These are phyloP conservation scores for Macroventuria anomochaeta DNA, from an alignment of 2,329 filamentous ascomycete species.

Conservation along the genomic window DNA sequence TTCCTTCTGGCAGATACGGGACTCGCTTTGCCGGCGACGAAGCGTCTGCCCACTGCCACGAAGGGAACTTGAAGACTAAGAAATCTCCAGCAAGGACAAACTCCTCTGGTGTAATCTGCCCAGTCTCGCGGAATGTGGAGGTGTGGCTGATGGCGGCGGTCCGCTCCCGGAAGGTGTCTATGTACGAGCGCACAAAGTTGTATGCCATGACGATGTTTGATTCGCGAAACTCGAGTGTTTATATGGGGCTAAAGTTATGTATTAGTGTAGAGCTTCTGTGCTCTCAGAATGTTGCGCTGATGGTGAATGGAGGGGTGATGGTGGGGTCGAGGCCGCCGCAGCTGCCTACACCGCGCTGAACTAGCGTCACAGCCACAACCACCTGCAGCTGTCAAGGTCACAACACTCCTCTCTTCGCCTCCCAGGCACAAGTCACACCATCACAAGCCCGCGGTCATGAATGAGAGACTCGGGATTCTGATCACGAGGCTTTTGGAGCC, in stretches of 20 bases:
- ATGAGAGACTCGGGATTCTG: too few relatives aligned
- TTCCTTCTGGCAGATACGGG: conserved; percentile 80
- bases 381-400: conserved; percentile 8
- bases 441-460: conserved; percentile 8
- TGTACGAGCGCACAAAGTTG: conserved; percentile 77
- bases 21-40: conserved; percentile 80
- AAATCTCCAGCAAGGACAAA: conserved; percentile 96
- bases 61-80: conserved; percentile 97
- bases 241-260: background rate
- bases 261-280: background rate
- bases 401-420: background rate
- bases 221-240: background rate
- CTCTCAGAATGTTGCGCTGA: background rate
- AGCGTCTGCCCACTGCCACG: conserved; percentile 95
- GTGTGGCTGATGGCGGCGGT: conserved; percentile 88
- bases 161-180: conserved; percentile 89
- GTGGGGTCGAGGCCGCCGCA: conserved; percentile 4
- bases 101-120: conserved; percentile 96
- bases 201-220: conserved; percentile 71
- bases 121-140: conserved; percentile 91
- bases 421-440: background rate
- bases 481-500: background rate
- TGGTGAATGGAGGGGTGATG: conserved; percentile 13
- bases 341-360: conserved; percentile 5
- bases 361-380: conserved; percentile 2